Conservation (phyloP, 345 rosid species). For the Raphanus sativus region DNA sequence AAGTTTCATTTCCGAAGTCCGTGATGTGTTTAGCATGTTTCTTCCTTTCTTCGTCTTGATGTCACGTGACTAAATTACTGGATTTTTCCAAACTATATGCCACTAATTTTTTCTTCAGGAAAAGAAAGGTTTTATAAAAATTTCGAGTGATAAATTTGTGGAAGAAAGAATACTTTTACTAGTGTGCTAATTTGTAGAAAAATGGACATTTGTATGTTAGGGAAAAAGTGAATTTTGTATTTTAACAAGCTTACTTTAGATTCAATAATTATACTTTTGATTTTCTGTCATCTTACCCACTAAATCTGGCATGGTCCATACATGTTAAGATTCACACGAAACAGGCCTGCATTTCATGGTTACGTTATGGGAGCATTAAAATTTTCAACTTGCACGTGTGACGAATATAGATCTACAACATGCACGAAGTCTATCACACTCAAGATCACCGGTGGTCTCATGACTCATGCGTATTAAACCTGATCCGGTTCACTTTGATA, state of each 20-base stretch:
- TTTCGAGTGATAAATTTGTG: background rate
- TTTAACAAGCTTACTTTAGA: background rate
- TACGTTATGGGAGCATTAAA: background rate
- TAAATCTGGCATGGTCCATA: constrained; percentile 22
- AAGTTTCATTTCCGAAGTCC: constrained; percentile 4
- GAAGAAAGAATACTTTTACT: background rate
- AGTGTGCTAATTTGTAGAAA: background rate
- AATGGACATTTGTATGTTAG: background rate
- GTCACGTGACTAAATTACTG: constrained; percentile 20
- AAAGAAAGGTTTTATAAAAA: background rate
- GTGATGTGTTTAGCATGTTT: constrained; percentile 29
- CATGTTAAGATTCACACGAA: constrained; percentile 2
- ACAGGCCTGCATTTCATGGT: background rate
- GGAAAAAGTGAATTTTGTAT: background rate
- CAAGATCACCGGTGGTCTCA: background rate
- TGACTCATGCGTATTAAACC: background rate
- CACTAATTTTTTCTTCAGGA: background rate
- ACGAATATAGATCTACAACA: background rate
- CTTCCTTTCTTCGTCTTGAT: constrained; percentile 1
- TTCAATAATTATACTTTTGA: background rate
- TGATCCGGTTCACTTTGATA: background rate
- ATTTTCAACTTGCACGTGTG: background rate
- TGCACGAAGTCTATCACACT: constrained; percentile 5
- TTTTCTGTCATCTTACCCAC: constrained; percentile 17
- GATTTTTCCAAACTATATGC: background rate